These are phyloP conservation scores for Pseudogymnoascus sp. DNA, from an alignment of 2,329 filamentous ascomycete genomes.

Conservation along the genomic window DNA sequence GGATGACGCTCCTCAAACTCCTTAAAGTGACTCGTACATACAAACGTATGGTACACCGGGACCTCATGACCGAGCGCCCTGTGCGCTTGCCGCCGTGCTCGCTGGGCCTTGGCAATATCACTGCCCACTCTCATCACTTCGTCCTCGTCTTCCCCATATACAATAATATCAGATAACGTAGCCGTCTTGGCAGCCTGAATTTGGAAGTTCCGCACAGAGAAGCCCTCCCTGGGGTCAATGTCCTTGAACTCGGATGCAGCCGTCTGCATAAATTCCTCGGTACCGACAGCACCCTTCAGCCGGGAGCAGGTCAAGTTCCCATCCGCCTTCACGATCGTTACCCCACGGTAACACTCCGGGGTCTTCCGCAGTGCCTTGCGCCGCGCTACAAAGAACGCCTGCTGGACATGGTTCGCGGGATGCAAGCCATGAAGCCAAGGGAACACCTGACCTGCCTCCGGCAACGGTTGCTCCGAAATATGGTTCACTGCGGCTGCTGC, in stretches of 20 bases:
- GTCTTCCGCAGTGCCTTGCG: conserved; percentile 61
- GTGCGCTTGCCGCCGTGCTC: conserved; percentile 35
- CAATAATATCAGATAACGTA: conserved; percentile 79
- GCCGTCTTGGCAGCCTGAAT: conserved; percentile 88
- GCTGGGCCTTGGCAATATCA: conserved; percentile 68
- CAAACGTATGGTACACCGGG: conserved; percentile 76
- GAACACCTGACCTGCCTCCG: conserved; percentile 78
- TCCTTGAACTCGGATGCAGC: conserved; percentile 62
- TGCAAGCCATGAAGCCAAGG: conserved; percentile 95
- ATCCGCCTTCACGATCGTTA: conserved; percentile 83
- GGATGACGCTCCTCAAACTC: conserved; percentile 63
- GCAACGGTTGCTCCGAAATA: conserved; percentile 68
- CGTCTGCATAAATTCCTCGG: conserved; percentile 66
- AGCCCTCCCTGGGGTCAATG: conserved; percentile 78
- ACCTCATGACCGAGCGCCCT: conserved; percentile 36
- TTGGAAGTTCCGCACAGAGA: conserved; percentile 94
- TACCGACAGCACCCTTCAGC: conserved; percentile 77
- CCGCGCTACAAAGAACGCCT: conserved; percentile 78
- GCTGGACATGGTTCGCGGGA: conserved; percentile 77
- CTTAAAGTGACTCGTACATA: conserved; percentile 54
- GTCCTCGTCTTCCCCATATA: conserved; percentile 70
- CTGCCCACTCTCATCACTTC: conserved; percentile 54
- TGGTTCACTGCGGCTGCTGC: conserved; percentile 69
- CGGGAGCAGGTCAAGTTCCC: conserved; percentile 65
- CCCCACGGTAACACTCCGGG: conserved; percentile 67